phyloP scores from a whole-genome alignment of 345 rosid genomes.

The Eucalyptus sideroxylon region DNA sequence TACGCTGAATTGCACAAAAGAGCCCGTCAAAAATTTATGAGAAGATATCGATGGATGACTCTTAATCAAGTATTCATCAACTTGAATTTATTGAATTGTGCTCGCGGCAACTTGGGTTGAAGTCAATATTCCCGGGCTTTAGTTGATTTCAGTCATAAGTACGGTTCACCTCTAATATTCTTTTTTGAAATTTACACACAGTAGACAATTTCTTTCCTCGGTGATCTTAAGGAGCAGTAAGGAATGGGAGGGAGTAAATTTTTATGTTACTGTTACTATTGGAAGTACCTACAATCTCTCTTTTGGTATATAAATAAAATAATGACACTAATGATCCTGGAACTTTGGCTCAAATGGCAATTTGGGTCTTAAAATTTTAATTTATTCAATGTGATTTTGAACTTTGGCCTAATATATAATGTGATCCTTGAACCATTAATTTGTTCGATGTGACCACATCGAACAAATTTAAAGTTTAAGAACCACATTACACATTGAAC shows the following conservation, averaged over 20 bases:
- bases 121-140: background rate
- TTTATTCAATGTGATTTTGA: too few species aligned
- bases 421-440: too few species aligned
- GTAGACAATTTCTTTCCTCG: background rate
- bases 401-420: too few species aligned
- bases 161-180: background rate
- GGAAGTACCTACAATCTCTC: background rate
- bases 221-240: background rate
- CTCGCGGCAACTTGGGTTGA: background rate
- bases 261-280: too few species aligned
- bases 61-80: background rate
- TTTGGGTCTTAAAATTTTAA: too few species aligned
- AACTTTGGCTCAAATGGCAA: too few species aligned
- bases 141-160: background rate
- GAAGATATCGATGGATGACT: background rate
- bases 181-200: background rate
- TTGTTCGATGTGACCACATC: too few species aligned
- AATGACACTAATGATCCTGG: too few species aligned
- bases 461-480: too few species aligned
- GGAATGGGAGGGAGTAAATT: background rate
- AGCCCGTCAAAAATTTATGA: background rate
- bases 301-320: too few species aligned
- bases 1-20: background rate
- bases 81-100: background rate
- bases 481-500: too few species aligned